Conservation (phyloP, 306 rosid genomes). For the Lathyrus oleraceus region DNA sequence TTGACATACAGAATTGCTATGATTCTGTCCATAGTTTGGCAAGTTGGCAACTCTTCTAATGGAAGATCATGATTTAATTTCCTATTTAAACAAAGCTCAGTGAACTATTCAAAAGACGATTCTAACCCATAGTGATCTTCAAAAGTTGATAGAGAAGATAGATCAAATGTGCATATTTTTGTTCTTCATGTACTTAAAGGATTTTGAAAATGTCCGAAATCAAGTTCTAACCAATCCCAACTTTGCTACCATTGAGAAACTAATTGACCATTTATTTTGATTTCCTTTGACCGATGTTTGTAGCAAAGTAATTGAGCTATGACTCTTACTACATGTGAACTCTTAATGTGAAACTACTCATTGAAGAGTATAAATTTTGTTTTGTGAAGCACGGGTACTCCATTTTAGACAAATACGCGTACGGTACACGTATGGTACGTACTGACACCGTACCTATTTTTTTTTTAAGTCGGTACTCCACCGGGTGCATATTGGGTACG, state of each 20-base stretch:
- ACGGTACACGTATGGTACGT: too few species aligned
- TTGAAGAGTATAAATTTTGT: constrained; percentile 1
- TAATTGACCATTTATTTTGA: background rate
- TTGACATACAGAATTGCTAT: background rate
- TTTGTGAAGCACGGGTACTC: too few species aligned
- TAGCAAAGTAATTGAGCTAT: background rate
- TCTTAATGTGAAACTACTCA: background rate
- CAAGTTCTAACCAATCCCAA: background rate
- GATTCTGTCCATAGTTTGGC: background rate
- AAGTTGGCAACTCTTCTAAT: background rate
- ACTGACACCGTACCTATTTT: too few species aligned
- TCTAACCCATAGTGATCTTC: background rate
- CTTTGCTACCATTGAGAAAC: background rate
- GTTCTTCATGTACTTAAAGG: background rate
- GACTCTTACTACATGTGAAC: background rate
- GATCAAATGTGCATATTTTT: background rate
- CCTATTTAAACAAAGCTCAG: constrained; percentile 1
- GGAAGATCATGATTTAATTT: background rate
- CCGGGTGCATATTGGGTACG: too few species aligned
- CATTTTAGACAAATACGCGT: too few species aligned
- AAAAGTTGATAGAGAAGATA: background rate
- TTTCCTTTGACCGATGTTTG: background rate
- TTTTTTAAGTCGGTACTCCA: too few species aligned
- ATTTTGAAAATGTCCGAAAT: background rate
- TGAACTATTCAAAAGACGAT: background rate